A percentile compares a stretch with the other conserved stretches of the same genome.
These are phyloP conservation scores for Candida patagonica DNA, from an alignment of 805 yeast species.

Conservation along the genomic window DNA sequence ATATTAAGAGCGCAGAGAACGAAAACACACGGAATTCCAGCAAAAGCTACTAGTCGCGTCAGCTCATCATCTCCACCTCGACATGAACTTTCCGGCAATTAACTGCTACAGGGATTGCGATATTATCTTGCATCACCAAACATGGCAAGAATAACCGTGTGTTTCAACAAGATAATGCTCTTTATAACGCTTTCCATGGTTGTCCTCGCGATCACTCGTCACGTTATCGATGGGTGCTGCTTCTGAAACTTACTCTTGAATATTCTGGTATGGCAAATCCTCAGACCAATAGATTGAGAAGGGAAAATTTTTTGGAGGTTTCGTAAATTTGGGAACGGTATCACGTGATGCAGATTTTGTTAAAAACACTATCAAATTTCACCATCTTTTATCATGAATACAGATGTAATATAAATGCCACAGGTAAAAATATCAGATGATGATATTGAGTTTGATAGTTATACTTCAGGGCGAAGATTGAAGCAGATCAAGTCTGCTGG, in stretches of 20 bases:
- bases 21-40: no score
- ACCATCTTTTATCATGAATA: background rate
- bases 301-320: background rate
- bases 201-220: no score
- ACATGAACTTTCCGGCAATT: no score
- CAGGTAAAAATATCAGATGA: background rate
- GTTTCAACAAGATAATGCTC: no score
- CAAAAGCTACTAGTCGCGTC: no score
- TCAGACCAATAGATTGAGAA: background rate
- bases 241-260: conserved; percentile 3
- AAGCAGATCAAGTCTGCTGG: conserved; percentile 19
- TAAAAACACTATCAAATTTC: background rate
- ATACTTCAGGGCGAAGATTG: conserved; percentile 13
- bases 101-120: no score
- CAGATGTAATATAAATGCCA: background rate
- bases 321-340: conserved; percentile 1
- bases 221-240: background rate
- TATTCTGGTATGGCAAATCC: conserved; percentile 3
- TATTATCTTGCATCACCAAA: no score
- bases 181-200: no score
- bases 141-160: no score
- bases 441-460: conserved; percentile 9
- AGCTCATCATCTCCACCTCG: no score
- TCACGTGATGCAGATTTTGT: background rate
- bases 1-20: no score